A percentile compares a stretch with the other conserved stretches of the same genome.
Conservation (phyloP, 495 filamentous ascomycete genomes). For the Penicillium bovifimosum region DNA sequence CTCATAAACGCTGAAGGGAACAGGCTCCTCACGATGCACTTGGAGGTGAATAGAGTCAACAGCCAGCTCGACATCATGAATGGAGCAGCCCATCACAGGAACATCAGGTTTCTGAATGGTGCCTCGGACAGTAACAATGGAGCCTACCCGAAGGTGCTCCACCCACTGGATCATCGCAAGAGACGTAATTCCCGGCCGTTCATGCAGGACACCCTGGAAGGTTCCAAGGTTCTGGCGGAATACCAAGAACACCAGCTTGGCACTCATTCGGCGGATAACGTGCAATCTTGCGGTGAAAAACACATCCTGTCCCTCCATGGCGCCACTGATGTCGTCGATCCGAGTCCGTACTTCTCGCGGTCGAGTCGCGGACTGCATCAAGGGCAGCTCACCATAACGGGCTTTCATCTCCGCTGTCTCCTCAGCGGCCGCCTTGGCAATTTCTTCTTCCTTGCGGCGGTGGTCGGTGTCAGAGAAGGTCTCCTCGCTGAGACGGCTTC, state of each 20-base stretch:
- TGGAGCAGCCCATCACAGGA: conserved; percentile 50
- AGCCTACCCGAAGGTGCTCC: conserved; percentile 64
- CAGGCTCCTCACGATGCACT: conserved; percentile 48
- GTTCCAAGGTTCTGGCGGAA: conserved; percentile 73
- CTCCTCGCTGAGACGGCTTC: conserved; percentile 48
- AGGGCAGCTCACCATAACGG: conserved; percentile 54
- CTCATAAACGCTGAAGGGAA: conserved; percentile 61
- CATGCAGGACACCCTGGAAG: conserved; percentile 70
- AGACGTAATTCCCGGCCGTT: conserved; percentile 45
- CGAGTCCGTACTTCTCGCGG: conserved; percentile 37
- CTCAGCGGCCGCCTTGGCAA: conserved; percentile 26
- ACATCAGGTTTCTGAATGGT: conserved; percentile 55
- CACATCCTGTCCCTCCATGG: conserved; percentile 62
- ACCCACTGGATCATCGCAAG: conserved; percentile 61
- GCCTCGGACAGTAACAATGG: conserved; percentile 60
- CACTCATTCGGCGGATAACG: conserved; percentile 75
- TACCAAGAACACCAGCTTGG: conserved; percentile 85
- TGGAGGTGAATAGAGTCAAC: conserved; percentile 51
- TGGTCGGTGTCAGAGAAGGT: conserved; percentile 45
- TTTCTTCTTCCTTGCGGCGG: conserved; percentile 41
- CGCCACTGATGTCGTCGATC: conserved; percentile 49
- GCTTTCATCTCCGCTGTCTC: conserved; percentile 50
- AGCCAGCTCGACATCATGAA: conserved; percentile 51
- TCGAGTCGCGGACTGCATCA: conserved; percentile 45
- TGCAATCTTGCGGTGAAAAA: conserved; percentile 78